Percentiles rank a stretch among this genome's conserved stretches.
Conservation (phyloP, 352 stramenopile species). For the Globisporangium cylindrosporum region DNA sequence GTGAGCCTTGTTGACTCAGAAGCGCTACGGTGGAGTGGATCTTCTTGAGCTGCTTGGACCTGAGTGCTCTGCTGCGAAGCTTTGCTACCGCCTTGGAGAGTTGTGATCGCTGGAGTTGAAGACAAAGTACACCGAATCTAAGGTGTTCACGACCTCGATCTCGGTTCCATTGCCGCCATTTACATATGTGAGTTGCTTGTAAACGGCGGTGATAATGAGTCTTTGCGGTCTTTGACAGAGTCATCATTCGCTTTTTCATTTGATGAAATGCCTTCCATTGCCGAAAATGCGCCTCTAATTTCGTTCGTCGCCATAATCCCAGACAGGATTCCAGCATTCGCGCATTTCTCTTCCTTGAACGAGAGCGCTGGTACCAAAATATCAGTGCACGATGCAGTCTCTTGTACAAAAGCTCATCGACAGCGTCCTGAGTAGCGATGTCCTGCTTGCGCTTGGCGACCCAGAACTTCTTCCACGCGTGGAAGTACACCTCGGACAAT, state of each 20-base stretch:
- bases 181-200: background rate
- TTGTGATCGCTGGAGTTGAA: conserved; percentile 3
- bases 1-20: background rate
- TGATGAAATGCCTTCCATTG: conserved; percentile 4
- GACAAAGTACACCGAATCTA: background rate
- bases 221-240: background rate
- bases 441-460: background rate
- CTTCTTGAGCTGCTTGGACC: background rate
- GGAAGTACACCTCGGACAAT: conserved; percentile 22
- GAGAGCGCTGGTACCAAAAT: conserved; percentile 6
- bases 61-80: background rate
- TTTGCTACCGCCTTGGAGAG: background rate
- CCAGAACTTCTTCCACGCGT: conserved; percentile 22
- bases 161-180: conserved; percentile 4
- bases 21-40: conserved; percentile 2
- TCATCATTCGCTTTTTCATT: background rate
- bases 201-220: background rate
- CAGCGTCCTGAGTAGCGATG: background rate
- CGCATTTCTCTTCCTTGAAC: background rate
- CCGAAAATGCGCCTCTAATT: conserved; percentile 20
- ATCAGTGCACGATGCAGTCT: conserved; percentile 9
- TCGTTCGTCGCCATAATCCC: conserved; percentile 20
- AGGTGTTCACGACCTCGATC: background rate
- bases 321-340: background rate
- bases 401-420: background rate